Base-by-base conservation (phyloP, 108 stramenopile species). In the Cylindrotheca closterium region DNA sequence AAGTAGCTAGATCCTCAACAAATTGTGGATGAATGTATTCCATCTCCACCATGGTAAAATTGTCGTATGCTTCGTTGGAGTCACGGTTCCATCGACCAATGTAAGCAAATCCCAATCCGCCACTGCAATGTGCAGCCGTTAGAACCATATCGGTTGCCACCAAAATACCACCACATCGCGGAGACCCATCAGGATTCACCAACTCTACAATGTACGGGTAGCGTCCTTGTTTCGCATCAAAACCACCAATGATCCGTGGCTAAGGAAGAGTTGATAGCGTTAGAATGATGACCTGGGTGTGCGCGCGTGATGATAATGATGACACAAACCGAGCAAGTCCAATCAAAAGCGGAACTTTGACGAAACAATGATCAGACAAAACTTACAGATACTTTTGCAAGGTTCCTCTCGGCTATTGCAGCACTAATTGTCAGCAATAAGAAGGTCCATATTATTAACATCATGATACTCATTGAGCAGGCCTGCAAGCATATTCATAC, bases 81-180 rank as follows among this genome's bases (percentile, higher is more conserved):
- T 76, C 55, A 24, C 70, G 55, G 58, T 81, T 71, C 22, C 66
- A 72, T 47, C 63, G 51, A 28, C 81, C 80, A 30, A 87, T 58
- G 0, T 76, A 62, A 15, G 67, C 80, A 37, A 55, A 52, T 10
- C 27, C 37, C 8, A 60, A n/a, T 7, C 19, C 42, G 22, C 58
- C 51, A 2, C 51, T 47, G 63, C 88, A 90, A 71, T 90, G 88
- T 0, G 83, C 79, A 22, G 88, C 88, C 7, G 83, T 83, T 42
- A 90, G 34, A 10, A 90, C 75, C 12, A 86, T 68, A 59, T 90
- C 88, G 3, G 77, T 75, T 2, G 88, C 85, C 21, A 90, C 66
- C n/a, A 89, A 30, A 0, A 79, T 50, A 24, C 88, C 88, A 5
- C 85, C 88, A 58, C 88, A 89, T 27, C 67, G 49, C 42, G 70